Evolutionary conservation across 768 basidiomycete species (phyloP).

Genomic region (Mrakia blollopis): DNA sequence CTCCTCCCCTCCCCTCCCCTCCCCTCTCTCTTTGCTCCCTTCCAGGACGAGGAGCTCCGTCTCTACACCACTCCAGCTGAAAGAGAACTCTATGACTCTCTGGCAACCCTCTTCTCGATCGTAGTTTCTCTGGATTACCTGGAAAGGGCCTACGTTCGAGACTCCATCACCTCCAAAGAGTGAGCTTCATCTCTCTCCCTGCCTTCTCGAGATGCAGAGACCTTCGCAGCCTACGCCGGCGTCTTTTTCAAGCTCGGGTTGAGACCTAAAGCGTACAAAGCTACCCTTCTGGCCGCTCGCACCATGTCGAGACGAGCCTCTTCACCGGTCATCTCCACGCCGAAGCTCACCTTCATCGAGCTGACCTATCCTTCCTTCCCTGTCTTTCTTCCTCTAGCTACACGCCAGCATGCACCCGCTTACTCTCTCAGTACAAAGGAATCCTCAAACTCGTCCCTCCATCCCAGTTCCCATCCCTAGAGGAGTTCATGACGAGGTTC

Average conservation of each 20-base stretch:
- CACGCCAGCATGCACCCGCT: constrained; percentile 86
- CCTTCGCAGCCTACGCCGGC: no score
- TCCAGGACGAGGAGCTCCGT: constrained; percentile 80
- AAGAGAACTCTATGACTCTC: constrained; percentile 77
- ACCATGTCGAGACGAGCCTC: background rate
- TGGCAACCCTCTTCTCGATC: constrained; percentile 86
- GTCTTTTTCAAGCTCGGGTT: background rate
- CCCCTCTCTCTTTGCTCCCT: background rate
- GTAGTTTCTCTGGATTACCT: constrained; percentile 88
- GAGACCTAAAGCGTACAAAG: no score
- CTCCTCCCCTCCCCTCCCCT: background rate
- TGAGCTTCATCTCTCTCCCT: constrained; percentile 49
- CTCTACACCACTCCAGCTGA: constrained; percentile 82
- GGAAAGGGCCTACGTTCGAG: constrained; percentile 90
- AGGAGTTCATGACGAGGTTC: constrained; percentile 87
- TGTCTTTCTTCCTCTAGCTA: constrained; percentile 55
- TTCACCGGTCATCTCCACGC: background rate
- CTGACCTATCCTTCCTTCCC: background rate
- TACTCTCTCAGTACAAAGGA: constrained; percentile 96
- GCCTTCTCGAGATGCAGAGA: background rate
- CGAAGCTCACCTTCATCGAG: background rate
- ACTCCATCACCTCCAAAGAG: constrained; percentile 85
- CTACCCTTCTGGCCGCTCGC: background rate
- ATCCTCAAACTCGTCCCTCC: constrained; percentile 93
- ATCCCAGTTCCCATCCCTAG: constrained; percentile 67